Evolutionary conservation across 2,329 filamentous ascomycete species (phyloP).

Genomic region (Zymoseptoria brevis): DNA sequence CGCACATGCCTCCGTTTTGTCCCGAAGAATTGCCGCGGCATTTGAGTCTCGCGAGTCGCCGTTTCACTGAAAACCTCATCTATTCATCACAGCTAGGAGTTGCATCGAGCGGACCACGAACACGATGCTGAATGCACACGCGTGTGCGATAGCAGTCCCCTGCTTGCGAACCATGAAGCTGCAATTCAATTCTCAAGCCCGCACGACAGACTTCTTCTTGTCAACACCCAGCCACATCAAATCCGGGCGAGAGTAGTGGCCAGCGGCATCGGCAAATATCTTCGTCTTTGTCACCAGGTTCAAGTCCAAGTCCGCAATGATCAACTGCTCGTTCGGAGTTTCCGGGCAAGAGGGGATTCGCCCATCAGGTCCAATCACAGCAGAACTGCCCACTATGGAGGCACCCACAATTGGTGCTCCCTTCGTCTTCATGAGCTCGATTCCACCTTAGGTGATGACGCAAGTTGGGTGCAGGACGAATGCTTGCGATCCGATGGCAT

Average conservation of each 20-base stretch:
- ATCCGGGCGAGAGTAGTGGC: slow-evolving; percentile 47
- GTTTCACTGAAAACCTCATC: not conserved
- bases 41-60: not conserved
- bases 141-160: not conserved
- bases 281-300: slow-evolving; percentile 35
- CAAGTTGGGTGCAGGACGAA: slow-evolving; percentile 49
- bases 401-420: slow-evolving; percentile 35
- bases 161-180: not conserved
- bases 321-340: slow-evolving; percentile 40
- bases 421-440: slow-evolving; percentile 37
- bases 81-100: not conserved
- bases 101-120: not conserved
- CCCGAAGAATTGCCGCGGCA: not conserved
- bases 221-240: slow-evolving; percentile 44
- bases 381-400: slow-evolving; percentile 41
- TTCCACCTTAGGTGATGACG: slow-evolving; percentile 40
- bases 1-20: not conserved
- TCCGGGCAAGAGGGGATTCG: slow-evolving; percentile 36
- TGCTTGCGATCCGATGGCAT: slow-evolving; percentile 49
- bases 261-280: slow-evolving; percentile 40
- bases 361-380: slow-evolving; percentile 48
- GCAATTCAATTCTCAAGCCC: not conserved
- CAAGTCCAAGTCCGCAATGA: slow-evolving; percentile 45
- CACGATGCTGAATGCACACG: not conserved
- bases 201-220: slow-evolving; percentile 13